phyloP scores from a whole-genome alignment of 331 rosid species.

The Quercus phellos region DNA sequence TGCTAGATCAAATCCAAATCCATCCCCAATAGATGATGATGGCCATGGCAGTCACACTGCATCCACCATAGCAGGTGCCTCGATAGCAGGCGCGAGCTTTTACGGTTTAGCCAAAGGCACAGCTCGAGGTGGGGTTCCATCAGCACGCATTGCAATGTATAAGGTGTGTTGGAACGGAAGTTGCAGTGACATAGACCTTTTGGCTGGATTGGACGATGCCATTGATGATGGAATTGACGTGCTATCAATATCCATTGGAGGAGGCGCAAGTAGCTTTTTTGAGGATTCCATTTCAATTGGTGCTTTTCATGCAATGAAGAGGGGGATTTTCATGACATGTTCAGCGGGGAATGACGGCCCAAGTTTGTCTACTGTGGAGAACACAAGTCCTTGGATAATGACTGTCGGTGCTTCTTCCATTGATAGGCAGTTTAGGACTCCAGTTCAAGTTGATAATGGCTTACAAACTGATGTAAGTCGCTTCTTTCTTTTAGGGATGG shows the following conservation, averaged over 20 bases:
- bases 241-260: slow-evolving; percentile 23
- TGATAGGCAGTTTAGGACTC: slow-evolving; percentile 50
- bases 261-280: neutral
- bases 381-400: slow-evolving; percentile 76
- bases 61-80: slow-evolving; percentile 48
- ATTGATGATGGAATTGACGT: slow-evolving; percentile 8
- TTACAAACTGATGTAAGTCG: slow-evolving; percentile 30
- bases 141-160: slow-evolving; percentile 63
- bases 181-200: slow-evolving; percentile 65
- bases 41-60: slow-evolving; percentile 38
- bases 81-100: slow-evolving; percentile 46
- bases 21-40: slow-evolving; percentile 49
- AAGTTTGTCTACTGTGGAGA: slow-evolving; percentile 34
- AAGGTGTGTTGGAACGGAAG: slow-evolving; percentile 65
- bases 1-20: neutral
- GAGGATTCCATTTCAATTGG: slow-evolving; percentile 71
- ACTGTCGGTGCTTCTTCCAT: slow-evolving; percentile 65
- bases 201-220: slow-evolving; percentile 80
- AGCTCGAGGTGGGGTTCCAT: slow-evolving; percentile 73
- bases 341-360: slow-evolving; percentile 79
- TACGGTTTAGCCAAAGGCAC: slow-evolving; percentile 66
- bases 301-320: slow-evolving; percentile 72
- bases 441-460: slow-evolving; percentile 28
- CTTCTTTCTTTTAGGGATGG: no score
- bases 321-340: slow-evolving; percentile 63